A percentile compares a stretch with the other conserved stretches of the same genome.
phyloP scores from a whole-genome alignment of 495 filamentous ascomycete species.

The Patellaria atrata region DNA sequence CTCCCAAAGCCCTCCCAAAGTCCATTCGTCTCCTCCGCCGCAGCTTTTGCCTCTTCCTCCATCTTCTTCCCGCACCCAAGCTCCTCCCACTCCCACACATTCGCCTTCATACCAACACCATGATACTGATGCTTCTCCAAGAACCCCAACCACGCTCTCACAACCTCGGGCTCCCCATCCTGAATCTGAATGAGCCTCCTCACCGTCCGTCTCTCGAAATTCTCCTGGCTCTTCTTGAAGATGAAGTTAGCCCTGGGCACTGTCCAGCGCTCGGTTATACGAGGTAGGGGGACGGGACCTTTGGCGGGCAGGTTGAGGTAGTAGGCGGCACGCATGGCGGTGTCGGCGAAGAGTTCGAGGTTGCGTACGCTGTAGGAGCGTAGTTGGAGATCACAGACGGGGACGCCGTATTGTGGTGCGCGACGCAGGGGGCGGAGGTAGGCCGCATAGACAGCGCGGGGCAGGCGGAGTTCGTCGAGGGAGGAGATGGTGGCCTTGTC shows the following conservation, averaged over 20 bases:
- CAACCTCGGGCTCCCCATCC: slow-evolving; percentile 77
- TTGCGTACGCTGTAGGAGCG: slow-evolving; percentile 85
- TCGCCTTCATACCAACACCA: slow-evolving; percentile 97
- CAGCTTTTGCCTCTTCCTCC: slow-evolving; percentile 20
- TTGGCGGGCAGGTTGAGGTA: slow-evolving; percentile 76
- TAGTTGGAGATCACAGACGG: slow-evolving; percentile 79
- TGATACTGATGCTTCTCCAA: slow-evolving; percentile 80
- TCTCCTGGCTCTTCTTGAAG: slow-evolving; percentile 94
- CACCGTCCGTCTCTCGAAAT: slow-evolving; percentile 83
- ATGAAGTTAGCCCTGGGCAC: slow-evolving; percentile 82
- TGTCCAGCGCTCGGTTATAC: slow-evolving; percentile 82
- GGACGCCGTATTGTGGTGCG: slow-evolving; percentile 54
- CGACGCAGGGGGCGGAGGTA: slow-evolving; percentile 77
- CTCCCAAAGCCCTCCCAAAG: too few relatives aligned
- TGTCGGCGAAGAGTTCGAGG: slow-evolving; percentile 88
- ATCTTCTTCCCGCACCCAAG: slow-evolving; percentile 29
- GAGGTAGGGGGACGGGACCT: slow-evolving; percentile 79
- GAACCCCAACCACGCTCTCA: slow-evolving; percentile 84
- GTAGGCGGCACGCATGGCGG: slow-evolving; percentile 87
- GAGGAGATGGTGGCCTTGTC: slow-evolving; percentile 9
- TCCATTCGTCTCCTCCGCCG: slow-evolving; percentile 8
- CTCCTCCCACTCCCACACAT: slow-evolving; percentile 75
- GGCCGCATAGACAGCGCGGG: slow-evolving; percentile 65
- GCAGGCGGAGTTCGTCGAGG: slow-evolving; percentile 39
- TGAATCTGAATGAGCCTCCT: slow-evolving; percentile 83